Evolutionary conservation across 208 protist species (phyloP), one percentile per base, ranked within the genome.

Genomic region (Wallacemonas sp.): DNA sequence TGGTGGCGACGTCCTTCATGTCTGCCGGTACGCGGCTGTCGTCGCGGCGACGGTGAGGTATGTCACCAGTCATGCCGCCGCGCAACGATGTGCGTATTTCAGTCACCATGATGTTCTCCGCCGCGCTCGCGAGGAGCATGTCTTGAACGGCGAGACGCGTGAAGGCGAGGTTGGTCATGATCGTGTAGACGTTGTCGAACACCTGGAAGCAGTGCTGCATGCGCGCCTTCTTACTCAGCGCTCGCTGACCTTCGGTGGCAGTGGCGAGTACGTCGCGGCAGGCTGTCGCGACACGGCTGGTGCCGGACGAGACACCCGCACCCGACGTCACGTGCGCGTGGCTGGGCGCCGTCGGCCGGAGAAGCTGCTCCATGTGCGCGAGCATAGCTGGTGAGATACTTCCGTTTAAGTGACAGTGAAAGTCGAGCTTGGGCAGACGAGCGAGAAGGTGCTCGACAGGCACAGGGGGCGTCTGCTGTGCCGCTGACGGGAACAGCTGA

Each of bases 71-170:
- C 30, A 93, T 37, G n/a, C 78, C 79, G 15, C 85, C 72, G n/a
- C 87, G 82, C 59, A 93, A 52, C 5, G 92, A 94, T 22, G 86
- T 95, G 9, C 92, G 79, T 36, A 97, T 79, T 57, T 97, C 90
- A 21, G 93, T 65, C 38, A 83, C 17, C 34, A 80, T 37, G 6
- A 86, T 71, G 57, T 83, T 85, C 52, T 97, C 90, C 41, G 71
- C 73, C 10, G 81, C 87, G 42, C 73, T 81, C 58, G 83, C 58
- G 30, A 91, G 26, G 3, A 97, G 44, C 55, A 92, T 67, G 62
- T 97, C 92, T 46, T 93, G 77, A 66, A 92, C 88, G 15, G 84
- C 88, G 58, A 92, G 65, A 21, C 80, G 77, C 5, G 89, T 92
- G 55, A 89, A 88, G 30, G 68, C 71, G 1, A 92, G 54, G 63